Percentiles rank a stretch among this genome's conserved stretches.
Conservation (phyloP, 495 filamentous ascomycete species). For the Achaetomiella virescens region DNA sequence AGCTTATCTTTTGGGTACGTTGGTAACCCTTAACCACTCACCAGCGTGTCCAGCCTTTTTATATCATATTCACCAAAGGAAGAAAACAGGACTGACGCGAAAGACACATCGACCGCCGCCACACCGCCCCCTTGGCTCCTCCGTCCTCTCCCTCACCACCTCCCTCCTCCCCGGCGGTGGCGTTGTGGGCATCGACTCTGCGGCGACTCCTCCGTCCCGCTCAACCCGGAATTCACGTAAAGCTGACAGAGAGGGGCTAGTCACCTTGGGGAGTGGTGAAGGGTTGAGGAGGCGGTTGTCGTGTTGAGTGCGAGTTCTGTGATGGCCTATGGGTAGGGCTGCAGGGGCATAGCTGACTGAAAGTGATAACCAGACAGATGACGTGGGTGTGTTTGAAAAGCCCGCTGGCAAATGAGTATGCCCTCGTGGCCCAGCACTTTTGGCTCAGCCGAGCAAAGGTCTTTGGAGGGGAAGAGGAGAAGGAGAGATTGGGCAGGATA, state of each 20-base stretch:
- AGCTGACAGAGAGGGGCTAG: slow-evolving; percentile 7
- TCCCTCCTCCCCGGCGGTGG: slow-evolving; percentile 46
- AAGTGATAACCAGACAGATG: slow-evolving; percentile 60
- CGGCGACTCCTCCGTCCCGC: slow-evolving; percentile 61
- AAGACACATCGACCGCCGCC: slow-evolving; percentile 68
- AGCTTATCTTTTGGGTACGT: slow-evolving; percentile 58
- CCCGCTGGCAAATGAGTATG: slow-evolving; percentile 72
- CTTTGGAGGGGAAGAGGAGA: slow-evolving; percentile 59
- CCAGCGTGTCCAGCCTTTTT: not conserved
- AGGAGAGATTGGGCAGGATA: slow-evolving; percentile 47
- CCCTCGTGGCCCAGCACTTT: slow-evolving; percentile 67
- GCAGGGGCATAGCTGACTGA: slow-evolving; percentile 1
- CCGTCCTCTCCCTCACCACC: slow-evolving; percentile 58
- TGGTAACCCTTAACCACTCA: not conserved
- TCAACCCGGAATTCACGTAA: no score
- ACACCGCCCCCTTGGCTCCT: slow-evolving; percentile 48
- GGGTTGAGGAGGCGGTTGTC: slow-evolving; percentile 30
- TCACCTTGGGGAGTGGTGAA: slow-evolving; percentile 35
- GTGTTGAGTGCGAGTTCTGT: slow-evolving; percentile 33
- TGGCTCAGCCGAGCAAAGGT: slow-evolving; percentile 50
- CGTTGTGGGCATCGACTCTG: slow-evolving; percentile 77
- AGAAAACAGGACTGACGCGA: no score
- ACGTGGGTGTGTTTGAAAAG: slow-evolving; percentile 81
- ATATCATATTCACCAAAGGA: no score
- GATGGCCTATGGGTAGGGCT: not conserved